Evolutionary conservation across 2,329 filamentous ascomycete genomes (phyloP).

Genomic region (Fusarium sp.): DNA sequence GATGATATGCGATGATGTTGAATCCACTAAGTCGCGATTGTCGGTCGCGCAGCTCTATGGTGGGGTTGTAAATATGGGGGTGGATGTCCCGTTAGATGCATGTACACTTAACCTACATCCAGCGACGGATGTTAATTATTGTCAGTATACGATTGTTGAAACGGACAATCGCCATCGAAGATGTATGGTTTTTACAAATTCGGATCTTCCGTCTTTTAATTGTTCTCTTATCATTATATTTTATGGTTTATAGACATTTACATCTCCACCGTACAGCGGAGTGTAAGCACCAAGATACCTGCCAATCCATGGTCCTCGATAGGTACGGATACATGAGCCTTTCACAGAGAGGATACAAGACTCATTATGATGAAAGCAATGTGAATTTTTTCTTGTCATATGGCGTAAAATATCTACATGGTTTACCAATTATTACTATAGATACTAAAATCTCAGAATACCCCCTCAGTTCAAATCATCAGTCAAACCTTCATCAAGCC

Average conservation of each 20-base stretch:
- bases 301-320: too few species aligned
- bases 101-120: constrained; percentile 15
- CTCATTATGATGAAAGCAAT: not conserved
- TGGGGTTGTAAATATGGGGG: constrained; percentile 50
- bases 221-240: not conserved
- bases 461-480: not conserved
- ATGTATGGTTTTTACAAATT: not conserved
- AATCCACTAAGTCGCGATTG: constrained; percentile 23
- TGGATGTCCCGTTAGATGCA: constrained; percentile 45
- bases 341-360: too few species aligned
- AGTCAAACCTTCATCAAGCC: not conserved
- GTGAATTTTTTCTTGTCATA: constrained; percentile 8
- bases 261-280: too few species aligned
- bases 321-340: too few species aligned
- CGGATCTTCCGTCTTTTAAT: too few species aligned
- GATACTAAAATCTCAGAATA: not conserved
- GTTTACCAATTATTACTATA: not conserved
- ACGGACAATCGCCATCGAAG: too few species aligned
- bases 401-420: not conserved
- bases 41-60: constrained; percentile 31
- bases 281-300: too few species aligned
- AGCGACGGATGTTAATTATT: not conserved
- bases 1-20: constrained; percentile 23
- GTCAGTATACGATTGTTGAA: not conserved
- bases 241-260: too few species aligned